Base-by-base conservation (phyloP, 176 grass and related monocot species). In the Microstegium vimineum region DNA sequence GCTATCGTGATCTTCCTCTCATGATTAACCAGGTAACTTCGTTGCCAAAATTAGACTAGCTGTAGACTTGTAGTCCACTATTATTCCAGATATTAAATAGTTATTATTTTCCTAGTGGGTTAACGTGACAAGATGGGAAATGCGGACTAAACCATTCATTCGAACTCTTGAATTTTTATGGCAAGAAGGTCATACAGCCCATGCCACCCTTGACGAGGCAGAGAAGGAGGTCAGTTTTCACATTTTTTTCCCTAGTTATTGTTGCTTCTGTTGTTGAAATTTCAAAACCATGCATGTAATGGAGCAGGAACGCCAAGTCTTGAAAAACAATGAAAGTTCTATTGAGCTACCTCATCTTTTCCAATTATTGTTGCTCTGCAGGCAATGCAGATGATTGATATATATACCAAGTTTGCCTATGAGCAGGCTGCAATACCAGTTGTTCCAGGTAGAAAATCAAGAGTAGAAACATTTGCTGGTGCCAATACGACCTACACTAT, bases 61-160 rank as follows among this genome's bases (percentile, higher is more conserved):
- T 62, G n/a, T 41, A 78, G 6, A 23, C 12, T 28, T 28, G 59
- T 30, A 62, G 59, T 36, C 59, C 17, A 46, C 12, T 59, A 66
- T 77, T 33, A 54, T 71, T 76, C 69, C 46, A 18, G 59, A 9
- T 84, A 40, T 22, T 87, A 61, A 76, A 56, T 68, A 51, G n/a
- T 67, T 89, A 15, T 66, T 86, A 37, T 78, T 31, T 45, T 69
- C 35, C 26, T 79, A 98, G 96, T 98, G 92, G 96, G 96, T 80
- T 80, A 98, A 98, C 74, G 96, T 98, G n/a, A 98, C 96, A 76
- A 90, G 96, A 91, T 98, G 96, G 96, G 96, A 98, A 86, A 98
- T 98, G 96, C 93, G 96, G 81, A 98, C 96, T 43, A 98, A 98
- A 46, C 93, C 93, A 46, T 98, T 98, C 81, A 88, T 98, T 67